A percentile compares a stretch with the other conserved stretches of the same genome.
These are phyloP conservation scores for Sphagnum contortum DNA, from an alignment of 225 moss, liverwort and hornwort genomes.

Conservation along the genomic window DNA sequence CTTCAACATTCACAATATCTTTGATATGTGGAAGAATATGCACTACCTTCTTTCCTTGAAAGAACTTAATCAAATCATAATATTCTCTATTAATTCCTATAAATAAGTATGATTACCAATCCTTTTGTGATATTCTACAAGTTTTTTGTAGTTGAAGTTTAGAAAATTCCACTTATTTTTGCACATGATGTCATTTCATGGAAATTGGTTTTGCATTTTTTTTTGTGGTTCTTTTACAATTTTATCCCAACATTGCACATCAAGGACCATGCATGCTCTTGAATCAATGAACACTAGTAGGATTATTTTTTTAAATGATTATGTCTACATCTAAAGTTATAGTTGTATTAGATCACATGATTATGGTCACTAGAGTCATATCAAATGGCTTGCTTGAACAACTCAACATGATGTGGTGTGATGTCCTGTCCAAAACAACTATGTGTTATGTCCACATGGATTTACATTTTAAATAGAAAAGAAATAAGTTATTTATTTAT, in stretches of 20 bases:
- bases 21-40: not conserved
- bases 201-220: not conserved
- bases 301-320: too few species aligned
- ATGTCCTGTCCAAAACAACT: too few species aligned
- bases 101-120: not conserved
- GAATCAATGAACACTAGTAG: not conserved
- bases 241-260: not conserved
- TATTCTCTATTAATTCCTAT: not conserved
- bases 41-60: not conserved
- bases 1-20: not conserved
- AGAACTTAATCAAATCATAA: not conserved
- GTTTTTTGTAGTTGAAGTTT: not conserved
- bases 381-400: too few species aligned
- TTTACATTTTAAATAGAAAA: too few species aligned
- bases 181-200: not conserved
- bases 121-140: slow-evolving; percentile 1
- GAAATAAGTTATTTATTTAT: too few species aligned
- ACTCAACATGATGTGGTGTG: too few species aligned
- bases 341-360: too few species aligned
- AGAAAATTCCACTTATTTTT: not conserved
- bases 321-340: too few species aligned
- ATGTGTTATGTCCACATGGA: too few species aligned
- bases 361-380: too few species aligned
- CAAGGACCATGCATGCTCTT: not conserved
- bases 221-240: not conserved